Evolutionary conservation across 176 grass and related monocot species (phyloP).

Genomic region (Zea luxurians): DNA sequence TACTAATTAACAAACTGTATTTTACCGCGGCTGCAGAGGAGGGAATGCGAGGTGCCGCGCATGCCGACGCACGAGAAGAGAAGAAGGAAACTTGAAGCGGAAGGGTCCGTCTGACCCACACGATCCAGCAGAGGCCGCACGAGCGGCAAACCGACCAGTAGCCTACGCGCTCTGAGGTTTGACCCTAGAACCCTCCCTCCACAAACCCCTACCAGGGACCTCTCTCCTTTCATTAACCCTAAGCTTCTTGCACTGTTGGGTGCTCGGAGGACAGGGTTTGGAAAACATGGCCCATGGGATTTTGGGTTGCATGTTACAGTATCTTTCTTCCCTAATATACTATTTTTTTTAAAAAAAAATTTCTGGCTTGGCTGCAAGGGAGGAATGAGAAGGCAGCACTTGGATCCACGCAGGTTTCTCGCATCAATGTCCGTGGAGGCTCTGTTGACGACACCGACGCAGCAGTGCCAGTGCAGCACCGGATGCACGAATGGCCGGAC

Average conservation of each 20-base stretch:
- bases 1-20: conserved; percentile 31
- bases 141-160: conserved; percentile 51
- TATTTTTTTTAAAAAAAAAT: not conserved
- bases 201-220: conserved; percentile 35
- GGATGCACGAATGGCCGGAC: conserved; percentile 31
- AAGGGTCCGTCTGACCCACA: conserved; percentile 76
- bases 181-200: conserved; percentile 49
- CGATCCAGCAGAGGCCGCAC: conserved; percentile 45
- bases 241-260: conserved; percentile 63
- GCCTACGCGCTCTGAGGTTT: conserved; percentile 37
- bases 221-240: conserved; percentile 56
- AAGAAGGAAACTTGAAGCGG: conserved; percentile 66
- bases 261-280: conserved; percentile 72
- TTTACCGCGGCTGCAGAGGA: conserved; percentile 16
- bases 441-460: conserved; percentile 33
- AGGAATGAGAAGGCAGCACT: conserved; percentile 57
- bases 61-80: conserved; percentile 29
- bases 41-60: not conserved
- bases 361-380: conserved; percentile 45
- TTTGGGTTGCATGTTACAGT: conserved; percentile 36
- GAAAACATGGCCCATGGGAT: conserved; percentile 67
- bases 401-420: conserved; percentile 75
- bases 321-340: not conserved
- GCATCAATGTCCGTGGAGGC: conserved; percentile 84
- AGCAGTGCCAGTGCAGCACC: conserved; percentile 9